Conservation (phyloP, 1,139 yeast species). For the Cylindricascospora bacillispora region DNA sequence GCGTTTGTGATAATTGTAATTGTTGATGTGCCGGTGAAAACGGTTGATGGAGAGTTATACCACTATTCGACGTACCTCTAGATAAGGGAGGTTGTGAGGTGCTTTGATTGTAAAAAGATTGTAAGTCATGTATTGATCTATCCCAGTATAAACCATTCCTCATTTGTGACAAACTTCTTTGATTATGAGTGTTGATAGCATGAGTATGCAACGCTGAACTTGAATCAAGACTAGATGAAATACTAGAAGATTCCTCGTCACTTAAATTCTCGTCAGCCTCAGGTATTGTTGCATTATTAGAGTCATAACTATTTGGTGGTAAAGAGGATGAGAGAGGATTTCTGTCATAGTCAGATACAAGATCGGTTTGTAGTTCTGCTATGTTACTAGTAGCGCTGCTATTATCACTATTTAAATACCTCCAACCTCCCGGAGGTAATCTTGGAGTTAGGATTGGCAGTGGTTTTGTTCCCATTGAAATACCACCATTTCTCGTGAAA, state of each 20-base stretch:
- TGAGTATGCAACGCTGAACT: conserved; percentile 4
- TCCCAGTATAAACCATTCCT: conserved; percentile 25
- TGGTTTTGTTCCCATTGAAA: conserved; percentile 15
- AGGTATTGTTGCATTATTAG: conserved; percentile 4
- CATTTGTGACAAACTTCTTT: conserved; percentile 4
- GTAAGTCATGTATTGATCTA: conserved; percentile 20
- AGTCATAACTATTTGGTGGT: background rate
- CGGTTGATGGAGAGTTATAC: too few species aligned
- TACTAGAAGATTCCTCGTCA: conserved; percentile 1
- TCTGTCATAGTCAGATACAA: too few species aligned
- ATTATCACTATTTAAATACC: conserved; percentile 13
- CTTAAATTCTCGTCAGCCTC: conserved; percentile 6
- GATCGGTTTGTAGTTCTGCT: background rate
- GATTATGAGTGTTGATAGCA: background rate
- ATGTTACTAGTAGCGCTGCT: conserved; percentile 2
- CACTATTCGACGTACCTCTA: too few species aligned
- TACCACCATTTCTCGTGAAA: conserved; percentile 22
- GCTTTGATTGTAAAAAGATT: background rate
- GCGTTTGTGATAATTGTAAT: background rate
- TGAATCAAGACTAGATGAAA: conserved; percentile 5
- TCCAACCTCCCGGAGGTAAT: conserved; percentile 26
- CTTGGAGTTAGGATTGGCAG: conserved; percentile 19
- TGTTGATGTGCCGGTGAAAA: background rate
- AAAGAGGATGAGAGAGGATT: background rate
- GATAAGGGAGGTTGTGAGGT: background rate